Evolutionary conservation across 768 basidiomycete species (phyloP).

Genomic region (Sporobolomyces roseus): DNA sequence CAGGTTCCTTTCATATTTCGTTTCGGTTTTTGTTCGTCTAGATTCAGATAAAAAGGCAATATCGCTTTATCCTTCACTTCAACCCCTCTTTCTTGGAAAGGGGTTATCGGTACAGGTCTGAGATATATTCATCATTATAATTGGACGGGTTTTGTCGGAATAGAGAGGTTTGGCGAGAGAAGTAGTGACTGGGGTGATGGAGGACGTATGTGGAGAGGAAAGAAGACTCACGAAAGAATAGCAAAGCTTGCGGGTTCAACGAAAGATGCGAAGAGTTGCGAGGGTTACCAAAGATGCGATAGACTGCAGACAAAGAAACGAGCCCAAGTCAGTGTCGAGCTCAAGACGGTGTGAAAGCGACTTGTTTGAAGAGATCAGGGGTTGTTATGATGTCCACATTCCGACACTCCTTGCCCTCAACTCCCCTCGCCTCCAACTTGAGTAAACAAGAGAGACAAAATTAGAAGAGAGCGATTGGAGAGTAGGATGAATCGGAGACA

Average conservation of each 20-base stretch:
- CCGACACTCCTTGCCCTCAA: background rate
- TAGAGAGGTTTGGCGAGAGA: too few species aligned
- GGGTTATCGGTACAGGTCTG: slow-evolving; percentile 32
- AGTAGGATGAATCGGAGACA: slow-evolving; percentile 30
- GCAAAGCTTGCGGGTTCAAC: too few species aligned
- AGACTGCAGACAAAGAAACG: background rate
- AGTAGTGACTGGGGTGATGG: background rate
- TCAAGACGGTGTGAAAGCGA: background rate
- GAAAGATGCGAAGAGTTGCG: background rate
- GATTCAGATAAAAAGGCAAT: slow-evolving; percentile 25
- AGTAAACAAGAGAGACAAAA: slow-evolving; percentile 7
- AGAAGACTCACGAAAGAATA: background rate
- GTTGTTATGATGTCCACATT: slow-evolving; percentile 15
- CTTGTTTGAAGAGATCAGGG: slow-evolving; percentile 2
- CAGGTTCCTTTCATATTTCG: too few species aligned
- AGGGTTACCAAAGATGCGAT: background rate
- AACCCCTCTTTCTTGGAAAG: slow-evolving; percentile 5
- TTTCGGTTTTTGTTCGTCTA: too few species aligned
- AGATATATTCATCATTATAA: slow-evolving; percentile 25
- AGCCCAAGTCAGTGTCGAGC: background rate
- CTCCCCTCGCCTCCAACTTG: slow-evolving; percentile 9
- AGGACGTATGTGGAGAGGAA: background rate
- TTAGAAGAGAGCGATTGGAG: background rate
- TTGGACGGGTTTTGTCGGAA: too few species aligned
- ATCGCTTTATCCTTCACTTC: slow-evolving; percentile 26